A percentile compares a stretch with the other conserved stretches of the same genome.
Conservation (phyloP, 805 yeast species). For the Torulaspora indica region DNA sequence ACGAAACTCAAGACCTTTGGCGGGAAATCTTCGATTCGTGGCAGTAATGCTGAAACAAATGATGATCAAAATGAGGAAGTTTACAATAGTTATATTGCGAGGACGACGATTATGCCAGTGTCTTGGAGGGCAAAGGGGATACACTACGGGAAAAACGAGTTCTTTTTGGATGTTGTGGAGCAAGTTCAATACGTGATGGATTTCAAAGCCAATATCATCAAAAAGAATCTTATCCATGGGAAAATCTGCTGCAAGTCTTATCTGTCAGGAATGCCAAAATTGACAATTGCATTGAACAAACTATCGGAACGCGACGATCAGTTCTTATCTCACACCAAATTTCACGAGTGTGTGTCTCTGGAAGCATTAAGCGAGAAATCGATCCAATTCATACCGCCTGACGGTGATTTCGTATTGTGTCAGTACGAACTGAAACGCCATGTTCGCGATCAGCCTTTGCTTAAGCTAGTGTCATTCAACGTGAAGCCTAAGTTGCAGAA, state of each 20-base stretch:
- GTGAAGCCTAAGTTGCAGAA: constrained; percentile 28
- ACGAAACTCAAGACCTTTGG: constrained; percentile 6
- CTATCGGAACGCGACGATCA: constrained; percentile 41
- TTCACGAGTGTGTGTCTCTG: constrained; percentile 84
- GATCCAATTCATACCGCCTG: constrained; percentile 83
- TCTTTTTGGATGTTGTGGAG: constrained; percentile 82
- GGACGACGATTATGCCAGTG: constrained; percentile 71
- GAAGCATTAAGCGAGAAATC: constrained; percentile 45
- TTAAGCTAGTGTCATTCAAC: constrained; percentile 27
- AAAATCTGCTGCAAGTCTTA: constrained; percentile 67
- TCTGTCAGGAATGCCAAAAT: constrained; percentile 84
- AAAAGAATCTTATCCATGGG: constrained; percentile 67
- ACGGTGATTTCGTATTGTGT: constrained; percentile 69
- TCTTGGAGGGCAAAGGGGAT: constrained; percentile 95
- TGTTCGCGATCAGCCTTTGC: constrained; percentile 38
- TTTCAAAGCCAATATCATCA: constrained; percentile 51
- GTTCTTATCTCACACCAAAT: constrained; percentile 62
- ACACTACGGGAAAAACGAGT: constrained; percentile 80
- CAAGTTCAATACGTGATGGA: constrained; percentile 64
- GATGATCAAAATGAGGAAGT: constrained; percentile 33
- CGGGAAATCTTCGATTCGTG: constrained; percentile 4
- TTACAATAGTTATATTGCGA: constrained; percentile 65
- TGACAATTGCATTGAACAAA: constrained; percentile 73
- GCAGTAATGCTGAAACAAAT: constrained; percentile 8
- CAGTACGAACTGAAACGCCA: constrained; percentile 36